Conservation (phyloP, 306 rosid species). For the Mucuna pruriens region DNA sequence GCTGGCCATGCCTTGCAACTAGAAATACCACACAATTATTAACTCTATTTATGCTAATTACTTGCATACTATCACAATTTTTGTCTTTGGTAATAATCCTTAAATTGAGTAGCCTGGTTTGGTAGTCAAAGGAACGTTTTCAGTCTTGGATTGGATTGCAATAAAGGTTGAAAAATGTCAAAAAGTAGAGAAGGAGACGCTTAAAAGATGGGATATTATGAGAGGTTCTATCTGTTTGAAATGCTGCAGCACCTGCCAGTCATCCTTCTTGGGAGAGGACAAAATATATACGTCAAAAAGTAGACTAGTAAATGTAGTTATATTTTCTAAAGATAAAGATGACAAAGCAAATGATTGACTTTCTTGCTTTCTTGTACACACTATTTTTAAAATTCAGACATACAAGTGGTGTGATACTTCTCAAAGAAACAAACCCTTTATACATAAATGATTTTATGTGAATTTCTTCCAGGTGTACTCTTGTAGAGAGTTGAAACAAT, state of each 20-base stretch:
- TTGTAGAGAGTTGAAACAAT: slow-evolving; percentile 17
- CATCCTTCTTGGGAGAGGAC: slow-evolving; percentile 30
- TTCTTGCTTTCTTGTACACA: slow-evolving; percentile 5
- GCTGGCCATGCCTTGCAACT: slow-evolving; percentile 10
- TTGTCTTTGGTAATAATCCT: slow-evolving; percentile 5
- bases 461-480: slow-evolving; percentile 20
- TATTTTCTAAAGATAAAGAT: slow-evolving; percentile 24
- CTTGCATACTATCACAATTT: not conserved
- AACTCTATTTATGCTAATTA: not conserved
- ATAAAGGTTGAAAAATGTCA: slow-evolving; percentile 17
- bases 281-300: slow-evolving; percentile 19
- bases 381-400: slow-evolving; percentile 23
- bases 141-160: not conserved
- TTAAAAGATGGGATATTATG: slow-evolving; percentile 1
- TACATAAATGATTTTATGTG: slow-evolving; percentile 29
- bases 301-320: slow-evolving; percentile 16
- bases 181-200: not conserved
- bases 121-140: slow-evolving; percentile 2
- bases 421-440: slow-evolving; percentile 14
- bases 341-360: slow-evolving; percentile 24
- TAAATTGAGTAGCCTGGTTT: slow-evolving; percentile 31
- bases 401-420: slow-evolving; percentile 20
- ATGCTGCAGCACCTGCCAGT: slow-evolving; percentile 42
- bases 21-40: not conserved
- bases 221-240: slow-evolving; percentile 26